Evolutionary conservation across 106 monocot species (phyloP), one percentile per base, ranked within the genome.

Genomic region (Acanthochlamys bracteata): DNA sequence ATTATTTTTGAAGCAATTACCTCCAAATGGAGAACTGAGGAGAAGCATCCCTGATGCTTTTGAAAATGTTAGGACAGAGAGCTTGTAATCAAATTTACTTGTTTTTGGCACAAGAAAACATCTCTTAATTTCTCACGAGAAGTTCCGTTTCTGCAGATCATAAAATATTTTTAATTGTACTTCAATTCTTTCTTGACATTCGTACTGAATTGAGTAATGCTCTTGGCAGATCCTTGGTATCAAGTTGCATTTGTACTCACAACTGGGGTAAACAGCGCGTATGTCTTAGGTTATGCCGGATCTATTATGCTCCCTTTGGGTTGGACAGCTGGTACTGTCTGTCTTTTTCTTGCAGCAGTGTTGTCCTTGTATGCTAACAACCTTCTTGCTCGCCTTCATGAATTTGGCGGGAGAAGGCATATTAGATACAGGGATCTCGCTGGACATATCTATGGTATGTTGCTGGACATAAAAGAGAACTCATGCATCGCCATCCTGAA

Each of bases 351-450:
- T 14, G 91, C 96, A 4, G 96, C 85, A 25, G 88, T 82, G 4
- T 81, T 98, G 25, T 98, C 96, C 33, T 61, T 98, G 10, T 85
- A 98, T 78, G 91, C 96, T 26, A 98, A 98, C 68, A 26, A 60
- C 24, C 91, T 98, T 49, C 46, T 98, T 62, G 88, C 91, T 33
- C 80, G 80, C 13, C 91, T 98, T 57, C 96, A 98, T 68, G 87
- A 91, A 79, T 24, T 88, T 43, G 96, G 88, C 15, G 96, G 96
- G 27, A 91, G 74, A 71, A 76, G 91, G 55, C 88, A 91, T 68
- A 98, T 98, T 22, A 70, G 96, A 83, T 98, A 98, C 73, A 84
- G 96, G 69, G 96, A 98, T 74, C 85, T 98, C 60, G 96, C 96
- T 65, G 96, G 88, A 3, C 83, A 88, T 66, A 90, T 96, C 14